These are phyloP conservation scores for Ampelocalamus luodianensis DNA, from an alignment of 176 grass and related monocot species.

Conservation along the genomic window DNA sequence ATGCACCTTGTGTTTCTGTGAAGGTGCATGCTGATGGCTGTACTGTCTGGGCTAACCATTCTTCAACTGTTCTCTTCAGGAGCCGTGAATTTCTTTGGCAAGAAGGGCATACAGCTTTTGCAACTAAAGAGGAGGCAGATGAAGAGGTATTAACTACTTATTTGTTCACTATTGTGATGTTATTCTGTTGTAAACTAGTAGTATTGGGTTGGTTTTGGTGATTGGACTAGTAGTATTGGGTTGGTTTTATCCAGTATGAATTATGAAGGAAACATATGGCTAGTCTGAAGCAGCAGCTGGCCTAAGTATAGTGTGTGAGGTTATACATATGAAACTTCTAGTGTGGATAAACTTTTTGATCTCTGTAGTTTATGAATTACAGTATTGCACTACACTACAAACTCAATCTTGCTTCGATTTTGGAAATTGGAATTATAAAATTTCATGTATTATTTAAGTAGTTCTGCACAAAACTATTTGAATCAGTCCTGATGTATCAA, in stretches of 20 bases:
- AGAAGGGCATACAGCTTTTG: constrained; percentile 96
- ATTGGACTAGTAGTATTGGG: background rate
- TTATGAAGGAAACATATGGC: background rate
- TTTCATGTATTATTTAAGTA: constrained; percentile 9
- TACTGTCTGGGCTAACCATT: background rate
- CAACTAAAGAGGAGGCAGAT: constrained; percentile 91
- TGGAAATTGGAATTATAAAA: background rate
- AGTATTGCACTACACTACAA: background rate
- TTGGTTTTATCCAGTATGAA: constrained; percentile 6
- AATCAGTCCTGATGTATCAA: background rate
- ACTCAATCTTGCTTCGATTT: background rate
- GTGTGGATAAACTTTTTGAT: background rate
- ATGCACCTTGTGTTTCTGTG: background rate
- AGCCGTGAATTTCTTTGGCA: constrained; percentile 99
- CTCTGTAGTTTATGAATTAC: background rate
- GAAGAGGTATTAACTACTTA: constrained; percentile 64
- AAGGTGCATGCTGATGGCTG: background rate
- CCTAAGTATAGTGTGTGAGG: background rate
- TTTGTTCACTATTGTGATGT: background rate
- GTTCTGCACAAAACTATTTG: constrained; percentile 22
- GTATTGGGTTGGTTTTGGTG: background rate
- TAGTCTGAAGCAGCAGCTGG: background rate
- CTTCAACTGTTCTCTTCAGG: constrained; percentile 47
- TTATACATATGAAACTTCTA: background rate
- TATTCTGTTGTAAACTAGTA: background rate